Base-by-base conservation (phyloP, 805 yeast genomes). In the Kluyveromyces lactis region DNA sequence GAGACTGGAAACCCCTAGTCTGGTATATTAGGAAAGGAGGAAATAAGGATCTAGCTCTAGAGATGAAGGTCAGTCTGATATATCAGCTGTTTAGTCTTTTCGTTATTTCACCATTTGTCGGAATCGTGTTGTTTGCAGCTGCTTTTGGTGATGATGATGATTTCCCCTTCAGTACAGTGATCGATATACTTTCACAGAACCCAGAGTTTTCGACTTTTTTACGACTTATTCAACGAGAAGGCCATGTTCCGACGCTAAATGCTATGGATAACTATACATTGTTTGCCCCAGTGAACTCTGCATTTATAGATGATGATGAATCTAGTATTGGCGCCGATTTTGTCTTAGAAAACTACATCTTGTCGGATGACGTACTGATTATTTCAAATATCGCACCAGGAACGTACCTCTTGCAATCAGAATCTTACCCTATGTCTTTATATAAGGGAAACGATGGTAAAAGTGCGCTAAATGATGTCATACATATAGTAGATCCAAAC, bases 261-360 rank as follows among this genome's bases (percentile, higher is more conserved):
- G 62, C 62, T 16, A 55, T 81, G 43, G 62, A 64, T 18, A 80
- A 83, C 54, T 73, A 80, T 42, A 84, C 95, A 0, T 59, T 86
- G n/a, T 55, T 82, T 30, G 95, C 94, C 1, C 95, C 95, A 0
- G 71, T 81, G 10, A 86, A 86, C 54, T 77, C 80, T 47, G 95
- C 95, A 1, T 84, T 82, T 56, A 66, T 64, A 4, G 41, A 38
- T 13, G 17, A 29, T 15, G 40, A 50, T 23, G 43, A 44, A 4
- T 9, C 31, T 16, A 42, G 42, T 4, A 17, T 33, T 16, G 34
- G 16, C 12, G 44, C 33, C 16, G 32, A 42, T 2, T 50, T 53
- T 41, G 50, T 49, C 38, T 37, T 57, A n/a, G 48, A 52, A 15
- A 46, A 57, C 26, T 56, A 55, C 40, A 33, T 66, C 9, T 39